Evolutionary conservation across 1,284 basidiomycete genomes (phyloP), one percentile per base, ranked within the genome.

Genomic region (Leccinum pachyderme): DNA sequence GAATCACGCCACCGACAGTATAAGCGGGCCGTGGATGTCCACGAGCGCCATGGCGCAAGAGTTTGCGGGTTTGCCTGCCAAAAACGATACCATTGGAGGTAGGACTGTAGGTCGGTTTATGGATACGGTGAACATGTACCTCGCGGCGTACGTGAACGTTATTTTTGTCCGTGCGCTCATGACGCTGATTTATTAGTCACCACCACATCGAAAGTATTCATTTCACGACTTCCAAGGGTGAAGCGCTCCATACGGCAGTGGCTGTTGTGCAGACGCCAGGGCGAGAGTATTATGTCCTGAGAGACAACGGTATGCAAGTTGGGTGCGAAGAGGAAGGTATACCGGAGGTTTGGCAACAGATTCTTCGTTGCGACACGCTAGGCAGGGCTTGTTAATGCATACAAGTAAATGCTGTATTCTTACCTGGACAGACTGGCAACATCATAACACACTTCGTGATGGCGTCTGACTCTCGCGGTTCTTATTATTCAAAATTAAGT

Each of bases 121-220:
- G n/a, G 79, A 80, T 60, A 64, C 63, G 46, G 69, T 86, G 15
- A 81, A 81, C 63, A 66, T 90, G 49, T 90, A 81, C 62, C 70
- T 89, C 29, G 83, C 87, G 8, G 76, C 75, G 86, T 87, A 65
- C 54, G 79, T 71, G 22, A 41, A 29, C 13, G n/a, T 39, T 44
- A 49, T 27, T 29, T 45, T 25, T 22, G 2, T 22, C 22, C 12
- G 27, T 56, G 32, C 25, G 48, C 37, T 51, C 9, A 55, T 27
- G 32, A 39, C 18, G 18, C 49, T 64, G 49, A 65, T 37, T 29
- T 52, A 52, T 47, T 47, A 90, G 86, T 49, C 84, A 87, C 53
- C 87, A 90, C 64, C 81, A 86, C 61, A 76, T 90, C n/a, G 88
- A 90, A 65, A 87, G 86, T 62, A 66, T 88, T 4, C 85, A 89